Conservation (phyloP, 345 rosid genomes). For the Sonneratia alba region DNA sequence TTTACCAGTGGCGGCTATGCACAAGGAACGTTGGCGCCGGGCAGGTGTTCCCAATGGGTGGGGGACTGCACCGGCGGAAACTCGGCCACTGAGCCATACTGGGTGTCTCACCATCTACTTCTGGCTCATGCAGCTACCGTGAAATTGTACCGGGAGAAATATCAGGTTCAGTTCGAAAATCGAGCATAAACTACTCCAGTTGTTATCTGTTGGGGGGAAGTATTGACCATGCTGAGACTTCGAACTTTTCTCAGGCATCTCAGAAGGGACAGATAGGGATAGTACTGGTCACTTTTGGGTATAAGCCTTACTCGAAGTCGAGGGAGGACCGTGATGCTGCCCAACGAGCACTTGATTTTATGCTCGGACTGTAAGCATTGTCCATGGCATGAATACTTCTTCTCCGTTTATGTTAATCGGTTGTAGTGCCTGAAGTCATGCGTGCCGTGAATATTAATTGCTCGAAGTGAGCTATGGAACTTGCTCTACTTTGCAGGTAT, state of each 20-base stretch:
- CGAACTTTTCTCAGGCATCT: constrained; percentile 12
- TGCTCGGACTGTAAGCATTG: constrained; percentile 28
- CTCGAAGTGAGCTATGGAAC: background rate
- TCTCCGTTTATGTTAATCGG: background rate
- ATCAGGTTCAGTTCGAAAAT: constrained; percentile 21
- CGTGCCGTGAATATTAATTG: no score
- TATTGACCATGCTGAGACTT: background rate
- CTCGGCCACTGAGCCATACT: constrained; percentile 34
- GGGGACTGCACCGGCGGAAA: constrained; percentile 27
- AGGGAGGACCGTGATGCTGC: constrained; percentile 23
- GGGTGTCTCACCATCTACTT: constrained; percentile 25
- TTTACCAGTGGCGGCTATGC: constrained; percentile 17
- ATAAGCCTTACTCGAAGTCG: constrained; percentile 24
- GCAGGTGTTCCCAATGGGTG: constrained; percentile 29
- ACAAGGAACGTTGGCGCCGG: constrained; percentile 11
- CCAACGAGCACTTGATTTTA: constrained; percentile 24
- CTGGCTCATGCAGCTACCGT: constrained; percentile 33
- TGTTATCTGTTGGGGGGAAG: background rate
- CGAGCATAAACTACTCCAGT: background rate
- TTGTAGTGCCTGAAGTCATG: no score
- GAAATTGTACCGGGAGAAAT: constrained; percentile 21
- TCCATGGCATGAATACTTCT: background rate
- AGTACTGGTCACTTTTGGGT: constrained; percentile 30
- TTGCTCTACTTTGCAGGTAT: background rate
- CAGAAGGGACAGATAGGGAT: constrained; percentile 46